phyloP scores from a whole-genome alignment of 768 basidiomycete species.

The Auricularia heimuer region DNA sequence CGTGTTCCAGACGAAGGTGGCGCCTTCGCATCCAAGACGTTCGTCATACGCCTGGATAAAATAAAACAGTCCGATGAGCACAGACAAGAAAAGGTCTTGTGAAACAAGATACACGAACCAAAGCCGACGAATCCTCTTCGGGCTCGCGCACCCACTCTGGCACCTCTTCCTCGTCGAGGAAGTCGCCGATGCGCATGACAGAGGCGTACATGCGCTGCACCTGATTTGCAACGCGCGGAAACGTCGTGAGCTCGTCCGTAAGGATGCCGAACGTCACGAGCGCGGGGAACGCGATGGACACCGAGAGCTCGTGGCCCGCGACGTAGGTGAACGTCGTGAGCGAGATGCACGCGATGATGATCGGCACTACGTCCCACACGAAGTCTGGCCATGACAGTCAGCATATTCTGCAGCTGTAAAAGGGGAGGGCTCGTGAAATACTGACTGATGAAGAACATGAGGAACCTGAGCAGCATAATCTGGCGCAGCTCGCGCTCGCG shows the following conservation, averaged over 20 bases:
- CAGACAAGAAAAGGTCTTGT: no score
- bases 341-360: not conserved
- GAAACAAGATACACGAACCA: no score
- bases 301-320: not conserved
- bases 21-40: not conserved
- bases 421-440: not conserved
- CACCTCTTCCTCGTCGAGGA: conserved; percentile 65
- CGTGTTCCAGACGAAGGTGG: not conserved
- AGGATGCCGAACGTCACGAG: not conserved
- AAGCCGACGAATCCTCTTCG: conserved; percentile 20
- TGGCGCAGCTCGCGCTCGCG: not conserved
- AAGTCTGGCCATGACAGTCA: not conserved
- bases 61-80: no score
- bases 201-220: not conserved
- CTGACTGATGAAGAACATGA: not conserved
- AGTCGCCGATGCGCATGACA: conserved; percentile 66
- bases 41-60: not conserved
- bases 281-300: not conserved
- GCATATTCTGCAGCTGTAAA: not conserved
- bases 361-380: not conserved
- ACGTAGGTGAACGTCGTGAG: conserved; percentile 3
- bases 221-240: not conserved
- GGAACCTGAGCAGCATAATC: not conserved
- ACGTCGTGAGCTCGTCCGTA: not conserved
- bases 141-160: conserved; percentile 54